phyloP scores from a whole-genome alignment of 768 basidiomycete species.

The Lactarius vividus region DNA sequence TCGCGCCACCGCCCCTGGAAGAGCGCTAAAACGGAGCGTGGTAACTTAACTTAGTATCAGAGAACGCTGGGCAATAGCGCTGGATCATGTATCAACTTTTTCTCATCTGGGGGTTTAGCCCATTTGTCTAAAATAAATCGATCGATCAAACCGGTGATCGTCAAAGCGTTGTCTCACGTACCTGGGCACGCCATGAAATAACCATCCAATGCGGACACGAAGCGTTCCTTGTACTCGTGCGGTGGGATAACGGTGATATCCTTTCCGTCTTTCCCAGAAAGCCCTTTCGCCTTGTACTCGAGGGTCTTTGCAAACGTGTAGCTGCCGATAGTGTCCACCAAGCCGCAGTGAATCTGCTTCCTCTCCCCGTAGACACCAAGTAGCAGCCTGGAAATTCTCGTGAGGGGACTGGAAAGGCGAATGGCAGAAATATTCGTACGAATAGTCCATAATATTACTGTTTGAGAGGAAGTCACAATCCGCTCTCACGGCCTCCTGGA shows the following conservation, averaged over 20 bases:
- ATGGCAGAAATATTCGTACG: conserved; percentile 44
- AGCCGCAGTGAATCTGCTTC: conserved; percentile 70
- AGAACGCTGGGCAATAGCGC: conserved; percentile 36
- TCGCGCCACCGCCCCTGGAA: not conserved
- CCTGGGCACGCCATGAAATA: conserved; percentile 81
- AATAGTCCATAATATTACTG: conserved; percentile 87
- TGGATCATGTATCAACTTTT: conserved; percentile 32
- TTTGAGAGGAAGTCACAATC: conserved; percentile 73
- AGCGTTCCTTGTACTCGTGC: conserved; percentile 74
- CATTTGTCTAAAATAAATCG: conserved; percentile 36
- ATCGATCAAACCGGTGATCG: not conserved
- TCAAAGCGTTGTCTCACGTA: conserved; percentile 33
- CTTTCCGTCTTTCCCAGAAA: conserved; percentile 54
- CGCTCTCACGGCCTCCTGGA: conserved; percentile 62
- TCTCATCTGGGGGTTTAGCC: conserved; percentile 38
- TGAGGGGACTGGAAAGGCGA: not conserved
- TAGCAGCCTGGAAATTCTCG: conserved; percentile 48
- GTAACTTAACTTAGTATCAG: conserved; percentile 25
- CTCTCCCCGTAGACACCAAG: conserved; percentile 67
- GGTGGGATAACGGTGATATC: conserved; percentile 82
- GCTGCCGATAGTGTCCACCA: conserved; percentile 85
- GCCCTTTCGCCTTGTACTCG: conserved; percentile 80
- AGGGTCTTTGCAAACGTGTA: conserved; percentile 85
- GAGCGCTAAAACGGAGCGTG: conserved; percentile 1
- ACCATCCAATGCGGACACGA: conserved; percentile 64